phyloP scores from a whole-genome alignment of 2,329 filamentous ascomycete genomes.

The Chrysosphaeria jannelii region DNA sequence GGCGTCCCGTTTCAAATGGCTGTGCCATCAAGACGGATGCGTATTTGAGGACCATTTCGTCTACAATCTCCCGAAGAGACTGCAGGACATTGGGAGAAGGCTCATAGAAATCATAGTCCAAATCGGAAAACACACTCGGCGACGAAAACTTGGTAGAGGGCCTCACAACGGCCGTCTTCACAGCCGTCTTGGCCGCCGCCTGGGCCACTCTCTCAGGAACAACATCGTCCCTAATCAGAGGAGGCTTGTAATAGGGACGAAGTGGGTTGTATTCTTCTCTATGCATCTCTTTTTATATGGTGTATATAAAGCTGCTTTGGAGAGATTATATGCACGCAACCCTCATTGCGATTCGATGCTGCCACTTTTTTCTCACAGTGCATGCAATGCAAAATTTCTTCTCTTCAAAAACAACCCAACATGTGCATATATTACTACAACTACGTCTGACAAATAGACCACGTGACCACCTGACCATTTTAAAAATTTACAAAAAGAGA shows the following conservation, averaged over 20 bases:
- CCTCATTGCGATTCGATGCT: too few species aligned
- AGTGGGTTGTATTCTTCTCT: slow-evolving; percentile 27
- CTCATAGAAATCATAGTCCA: slow-evolving; percentile 68
- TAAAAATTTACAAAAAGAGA: too few species aligned
- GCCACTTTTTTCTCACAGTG: too few species aligned
- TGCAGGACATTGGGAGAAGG: slow-evolving; percentile 44
- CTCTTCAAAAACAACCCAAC: too few species aligned
- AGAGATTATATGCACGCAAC: too few species aligned
- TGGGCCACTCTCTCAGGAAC: too few species aligned
- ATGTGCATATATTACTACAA: too few species aligned
- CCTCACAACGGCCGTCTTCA: slow-evolving; percentile 8
- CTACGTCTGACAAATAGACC: too few species aligned
- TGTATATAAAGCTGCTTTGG: too few species aligned
- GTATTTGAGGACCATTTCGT: slow-evolving; percentile 80
- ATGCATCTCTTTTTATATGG: too few species aligned
- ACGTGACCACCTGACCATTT: too few species aligned
- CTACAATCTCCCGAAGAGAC: slow-evolving; percentile 44
- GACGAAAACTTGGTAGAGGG: neutral
- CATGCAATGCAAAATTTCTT: too few species aligned
- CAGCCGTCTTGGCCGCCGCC: slow-evolving; percentile 7
- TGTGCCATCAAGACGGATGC: slow-evolving; percentile 67
- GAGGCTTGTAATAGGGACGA: slow-evolving; percentile 37
- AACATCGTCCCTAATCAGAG: slow-evolving; percentile 22
- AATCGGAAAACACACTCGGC: slow-evolving; percentile 33
- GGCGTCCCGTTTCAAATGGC: slow-evolving; percentile 93